Evolutionary conservation across 192 early-diverging fungal species (phyloP), one percentile per base, ranked within the genome.

Genomic region (Rhizophlyctis rosea): DNA sequence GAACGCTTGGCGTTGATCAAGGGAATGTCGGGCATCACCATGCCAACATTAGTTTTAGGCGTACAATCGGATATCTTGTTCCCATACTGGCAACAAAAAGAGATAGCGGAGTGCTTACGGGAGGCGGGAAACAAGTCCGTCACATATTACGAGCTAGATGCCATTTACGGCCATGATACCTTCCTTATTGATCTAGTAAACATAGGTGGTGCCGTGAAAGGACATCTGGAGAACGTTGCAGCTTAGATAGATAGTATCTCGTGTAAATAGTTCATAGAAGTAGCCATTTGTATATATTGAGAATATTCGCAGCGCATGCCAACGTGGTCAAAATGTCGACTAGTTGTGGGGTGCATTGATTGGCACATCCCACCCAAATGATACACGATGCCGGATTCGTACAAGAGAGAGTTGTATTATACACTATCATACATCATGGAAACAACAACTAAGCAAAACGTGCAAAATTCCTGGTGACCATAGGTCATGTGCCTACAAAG

Each of bases 141-240:
- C 3, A 96, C 96, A 4, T 96, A 96, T 68, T 98, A 96, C 63
- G 96, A 97, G 77, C 82, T 97, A 3, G 96, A 96, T 71, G 89
- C 93, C 34, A 86, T 95, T 78, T 98, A 93, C 72, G 96, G 96
- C 5, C 96, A 98, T 67, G 96, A 98, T 62, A 96, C 96, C 3
- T 96, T 98, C 68, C 79, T 96, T 62, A 91, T 98, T 59, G 94
- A 96, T 69, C 71, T 85, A 24, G 82, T 88, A 54, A 92, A 89
- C 54, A 90, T 97, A 29, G 96, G 96, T 29, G 88, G 89, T 31
- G 96, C 96, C 13, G 86, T 98, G 59, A 96, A 96, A 77, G 96
- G 96, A 0, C 79, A 81, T 68, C 47, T 81, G 39, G 79, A 81
- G 57, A 73, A 34, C n/a, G n/a, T n/a, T n/a, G n/a, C n/a, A n/a